Evolutionary conservation across 2,329 filamentous ascomycete genomes (phyloP).

Genomic region (Pleomassaria siparia): DNA sequence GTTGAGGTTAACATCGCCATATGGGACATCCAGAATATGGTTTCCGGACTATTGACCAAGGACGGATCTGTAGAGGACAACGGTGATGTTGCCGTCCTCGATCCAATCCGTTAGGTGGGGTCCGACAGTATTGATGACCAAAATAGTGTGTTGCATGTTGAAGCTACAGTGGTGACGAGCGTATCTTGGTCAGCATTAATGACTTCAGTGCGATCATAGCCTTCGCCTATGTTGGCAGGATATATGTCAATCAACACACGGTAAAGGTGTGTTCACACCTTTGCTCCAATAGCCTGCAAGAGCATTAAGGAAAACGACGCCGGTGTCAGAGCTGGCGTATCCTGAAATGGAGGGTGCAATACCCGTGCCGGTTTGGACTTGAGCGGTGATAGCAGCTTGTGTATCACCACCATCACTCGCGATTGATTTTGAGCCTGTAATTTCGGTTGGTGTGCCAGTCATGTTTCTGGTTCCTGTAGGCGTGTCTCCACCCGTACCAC

Average conservation of each 20-base stretch:
- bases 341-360: conserved; percentile 20
- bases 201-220: background rate
- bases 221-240: background rate
- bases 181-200: conserved; percentile 4
- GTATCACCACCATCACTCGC: background rate
- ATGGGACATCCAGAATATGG: conserved; percentile 53
- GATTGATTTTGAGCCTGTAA: background rate
- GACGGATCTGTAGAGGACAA: conserved; percentile 43
- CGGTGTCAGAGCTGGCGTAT: conserved; percentile 38
- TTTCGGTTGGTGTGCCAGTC: background rate
- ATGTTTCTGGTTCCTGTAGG: background rate
- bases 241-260: no score
- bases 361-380: background rate
- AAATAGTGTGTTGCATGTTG: conserved; percentile 48
- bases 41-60: conserved; percentile 44
- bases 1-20: conserved; percentile 73
- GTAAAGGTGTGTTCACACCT: no score
- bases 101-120: conserved; percentile 40
- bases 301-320: conserved; percentile 60
- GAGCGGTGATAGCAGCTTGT: background rate
- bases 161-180: conserved; percentile 44
- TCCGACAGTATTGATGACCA: conserved; percentile 42
- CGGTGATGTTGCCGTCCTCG: conserved; percentile 43
- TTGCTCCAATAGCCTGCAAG: no score
- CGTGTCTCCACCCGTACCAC: background rate